Base-by-base conservation (phyloP, 306 rosid genomes). In the Abrus pulchellus region DNA sequence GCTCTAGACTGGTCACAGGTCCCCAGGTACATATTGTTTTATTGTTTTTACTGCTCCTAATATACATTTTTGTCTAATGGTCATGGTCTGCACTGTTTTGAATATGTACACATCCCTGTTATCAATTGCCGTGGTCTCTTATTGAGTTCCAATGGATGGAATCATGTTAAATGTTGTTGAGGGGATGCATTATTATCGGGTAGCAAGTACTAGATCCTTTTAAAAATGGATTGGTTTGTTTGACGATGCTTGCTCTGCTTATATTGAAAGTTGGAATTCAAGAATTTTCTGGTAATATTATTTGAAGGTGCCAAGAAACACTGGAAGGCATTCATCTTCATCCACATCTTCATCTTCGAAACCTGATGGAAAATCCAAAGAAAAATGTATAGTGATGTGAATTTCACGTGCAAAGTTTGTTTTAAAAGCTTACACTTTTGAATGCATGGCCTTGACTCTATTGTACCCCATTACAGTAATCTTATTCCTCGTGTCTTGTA, bases 311-410 rank as follows among this genome's bases (percentile, higher is more conserved):
- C 67, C 91, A 67, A 89, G 94, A 81, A 88, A 66, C 80, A 68
- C 84, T 36, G 88, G 77, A 67, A 83, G 89, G 78, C 88, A 49
- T 48, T 50, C 92, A 5, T 57, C 96, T 4, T 43, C 90, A 3
- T 77, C 81, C 28, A 8, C 72, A 75, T 41, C 82, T 30, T 61
- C 90, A 27, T 73, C 90, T 80, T 30, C 92, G 41, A 90, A 69
- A 81, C 75, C 95, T 11, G 99, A 95, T 34, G 89, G 87, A 6
- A 95, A 90, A 83, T 69, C 94, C 40, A 95, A 93, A 91, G 99
- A 95, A 0, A 95, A 87, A 86, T 95, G 99, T 88, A 90, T 68
- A 50, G 82, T 95, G 82, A 93, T 95, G 99, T 95, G 94, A 94
- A 72, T 72, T 81, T 55, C 49, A 33, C 72, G 27, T 55, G 64